Base-by-base conservation (phyloP, 345 rosid species). In the Gossypium australe region DNA sequence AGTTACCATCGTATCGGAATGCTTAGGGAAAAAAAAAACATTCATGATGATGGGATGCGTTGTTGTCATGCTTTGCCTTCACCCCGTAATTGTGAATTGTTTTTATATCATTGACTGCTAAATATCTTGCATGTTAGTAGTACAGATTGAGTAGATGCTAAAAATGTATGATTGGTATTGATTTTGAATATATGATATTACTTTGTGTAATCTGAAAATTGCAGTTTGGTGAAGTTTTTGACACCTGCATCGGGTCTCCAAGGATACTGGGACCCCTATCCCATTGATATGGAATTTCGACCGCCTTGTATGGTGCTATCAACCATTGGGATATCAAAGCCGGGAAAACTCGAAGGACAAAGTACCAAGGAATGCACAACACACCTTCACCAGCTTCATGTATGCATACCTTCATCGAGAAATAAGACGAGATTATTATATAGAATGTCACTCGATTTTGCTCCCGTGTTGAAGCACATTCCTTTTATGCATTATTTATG, bases 231-330 rank as follows among this genome's bases (percentile, higher is more conserved):
- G 82, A 90, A 91, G 71, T 95, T 95, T 77, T 84, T 95, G 78
- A 92, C 99, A 0, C 98, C 99, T 34, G 82, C 96, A 57, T 89
- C 98, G 2, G 92, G 97, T 72, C 90, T 92, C 14, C 94, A 92
- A 88, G 99, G 99, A 81, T 90, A 90, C 77, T 95, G 99, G 99
- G 99, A 95, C 67, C 99, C 99, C 2, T 95, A 95, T 75, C 99
- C 99, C 24, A 95, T 95, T 18, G 98, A 95, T 80, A 95, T 95
- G 99, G 99, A 95, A 78, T 95, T 92, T 78, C 88, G 85, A 82
- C 99, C 99, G 1, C 99, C 99, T 70, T 95, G 99, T 84, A 88
- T 95, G 79, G 99, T 95, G 68, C 71, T 95, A 71, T 95, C 99
- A 2, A 95, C 98, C 56, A 95, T 92, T 2, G 99, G 99, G 52